phyloP scores from a whole-genome alignment of 139 green algal genomes.

The Klebsormidium nitens region DNA sequence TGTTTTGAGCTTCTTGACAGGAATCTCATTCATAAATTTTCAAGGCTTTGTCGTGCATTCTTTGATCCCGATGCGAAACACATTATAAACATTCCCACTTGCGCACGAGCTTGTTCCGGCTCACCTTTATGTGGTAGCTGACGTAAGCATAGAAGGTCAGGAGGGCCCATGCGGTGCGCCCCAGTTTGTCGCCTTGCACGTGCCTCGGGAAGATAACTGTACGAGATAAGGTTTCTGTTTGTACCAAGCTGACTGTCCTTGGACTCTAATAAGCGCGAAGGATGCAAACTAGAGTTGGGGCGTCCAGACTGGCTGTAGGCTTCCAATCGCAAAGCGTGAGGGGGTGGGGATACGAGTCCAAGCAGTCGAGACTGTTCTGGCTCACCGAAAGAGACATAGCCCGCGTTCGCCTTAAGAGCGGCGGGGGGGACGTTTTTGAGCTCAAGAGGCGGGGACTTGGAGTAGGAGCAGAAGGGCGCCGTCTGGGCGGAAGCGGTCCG shows the following conservation, averaged over 20 bases:
- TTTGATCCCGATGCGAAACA: no score
- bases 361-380: no score
- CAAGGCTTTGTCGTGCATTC: no score
- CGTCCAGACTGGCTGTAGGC: no score
- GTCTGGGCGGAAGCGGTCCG: neutral
- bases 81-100: no score
- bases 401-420: constrained; percentile 22
- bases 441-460: constrained; percentile 10
- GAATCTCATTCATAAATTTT: no score
- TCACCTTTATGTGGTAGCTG: constrained; percentile 34
- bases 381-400: constrained; percentile 33
- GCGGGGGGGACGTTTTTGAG: constrained; percentile 20
- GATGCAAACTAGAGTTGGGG: no score
- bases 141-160: constrained; percentile 31
- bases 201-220: constrained; percentile 19
- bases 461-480: constrained; percentile 30
- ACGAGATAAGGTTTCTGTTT: neutral
- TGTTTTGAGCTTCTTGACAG: no score
- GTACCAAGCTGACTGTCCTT: no score
- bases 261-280: no score
- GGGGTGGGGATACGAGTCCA: no score
- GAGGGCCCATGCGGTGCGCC: constrained; percentile 9
- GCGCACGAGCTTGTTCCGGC: neutral
- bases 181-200: constrained; percentile 18
- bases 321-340: no score